A percentile compares a stretch with the other conserved stretches of the same genome.
Conservation (phyloP, 192 early-diverging fungal genomes). For the Coemansia sp. region DNA sequence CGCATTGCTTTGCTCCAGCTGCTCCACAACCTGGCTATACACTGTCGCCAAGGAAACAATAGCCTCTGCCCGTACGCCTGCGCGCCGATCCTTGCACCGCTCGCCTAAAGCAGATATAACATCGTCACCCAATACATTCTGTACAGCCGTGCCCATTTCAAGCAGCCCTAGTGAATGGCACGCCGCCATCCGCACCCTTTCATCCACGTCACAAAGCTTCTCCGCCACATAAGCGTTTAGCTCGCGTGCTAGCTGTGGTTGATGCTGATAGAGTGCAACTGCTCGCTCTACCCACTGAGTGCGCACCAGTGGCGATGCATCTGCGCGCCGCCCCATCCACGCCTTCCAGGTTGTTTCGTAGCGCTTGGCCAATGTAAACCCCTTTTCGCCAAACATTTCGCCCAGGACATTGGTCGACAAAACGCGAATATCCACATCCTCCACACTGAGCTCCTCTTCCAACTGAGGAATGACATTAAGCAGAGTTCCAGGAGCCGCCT, state of each 20-base stretch:
- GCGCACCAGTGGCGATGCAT: slow-evolving; percentile 69
- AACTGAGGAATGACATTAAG: slow-evolving; percentile 90
- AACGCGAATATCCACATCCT: slow-evolving; percentile 72
- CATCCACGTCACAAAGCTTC: slow-evolving; percentile 87
- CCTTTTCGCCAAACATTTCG: slow-evolving; percentile 82
- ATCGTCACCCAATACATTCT: slow-evolving; percentile 56
- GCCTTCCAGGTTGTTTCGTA: slow-evolving; percentile 82
- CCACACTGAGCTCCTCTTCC: slow-evolving; percentile 83
- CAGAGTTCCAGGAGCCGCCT: slow-evolving; percentile 69
- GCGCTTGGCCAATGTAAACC: slow-evolving; percentile 62
- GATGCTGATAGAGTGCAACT: slow-evolving; percentile 61
- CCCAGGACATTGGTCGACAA: slow-evolving; percentile 78
- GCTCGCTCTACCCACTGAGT: slow-evolving; percentile 71
- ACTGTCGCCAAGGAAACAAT: slow-evolving; percentile 67
- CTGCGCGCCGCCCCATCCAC: slow-evolving; percentile 76
- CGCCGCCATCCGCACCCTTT: slow-evolving; percentile 78
- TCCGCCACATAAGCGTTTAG: slow-evolving; percentile 63
- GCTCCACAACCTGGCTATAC: slow-evolving; percentile 69
- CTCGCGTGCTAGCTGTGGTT: slow-evolving; percentile 69
- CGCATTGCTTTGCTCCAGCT: slow-evolving; percentile 67
- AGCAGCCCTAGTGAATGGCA: slow-evolving; percentile 68
- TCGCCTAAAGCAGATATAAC: slow-evolving; percentile 63
- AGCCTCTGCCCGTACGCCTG: slow-evolving; percentile 72
- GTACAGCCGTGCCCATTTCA: slow-evolving; percentile 59
- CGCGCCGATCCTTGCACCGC: slow-evolving; percentile 88